Conservation (phyloP, 2,329 filamentous ascomycete species). For the Colletotrichum falcatum region DNA sequence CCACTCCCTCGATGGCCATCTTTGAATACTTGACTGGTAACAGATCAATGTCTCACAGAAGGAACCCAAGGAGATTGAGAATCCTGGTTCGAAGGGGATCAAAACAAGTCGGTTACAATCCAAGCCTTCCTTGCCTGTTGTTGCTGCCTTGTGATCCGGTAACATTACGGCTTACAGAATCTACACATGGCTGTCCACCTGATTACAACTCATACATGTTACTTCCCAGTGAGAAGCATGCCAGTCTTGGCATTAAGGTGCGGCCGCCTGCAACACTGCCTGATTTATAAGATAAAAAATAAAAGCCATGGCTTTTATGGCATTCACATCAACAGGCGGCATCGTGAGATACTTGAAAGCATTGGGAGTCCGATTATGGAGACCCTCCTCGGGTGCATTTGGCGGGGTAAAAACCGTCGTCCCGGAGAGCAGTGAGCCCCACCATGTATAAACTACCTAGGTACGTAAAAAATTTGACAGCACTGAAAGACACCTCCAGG, state of each 20-base stretch:
- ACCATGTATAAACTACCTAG: neutral
- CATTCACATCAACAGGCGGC: neutral
- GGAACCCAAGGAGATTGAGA: neutral
- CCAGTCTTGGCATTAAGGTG: neutral
- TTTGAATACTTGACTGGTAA: neutral
- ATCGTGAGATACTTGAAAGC: neutral
- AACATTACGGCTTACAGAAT: neutral
- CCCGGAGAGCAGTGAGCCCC: neutral
- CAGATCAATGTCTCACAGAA: neutral
- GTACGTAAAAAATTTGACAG: neutral
- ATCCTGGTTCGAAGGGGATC: neutral
- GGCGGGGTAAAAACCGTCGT: conserved; percentile 3
- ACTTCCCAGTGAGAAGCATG: neutral
- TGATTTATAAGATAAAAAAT: no score
- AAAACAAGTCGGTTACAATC: neutral
- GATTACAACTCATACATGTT: neutral
- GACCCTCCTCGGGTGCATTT: neutral
- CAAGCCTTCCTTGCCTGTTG: neutral
- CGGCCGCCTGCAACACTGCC: neutral
- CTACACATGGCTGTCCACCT: neutral
- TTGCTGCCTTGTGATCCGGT: neutral
- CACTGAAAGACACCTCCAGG: neutral
- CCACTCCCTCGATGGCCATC: neutral
- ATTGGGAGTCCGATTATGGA: neutral
- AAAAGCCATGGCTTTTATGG: neutral